Base-by-base conservation (phyloP, 768 basidiomycete genomes). In the Leccinum broughii region DNA sequence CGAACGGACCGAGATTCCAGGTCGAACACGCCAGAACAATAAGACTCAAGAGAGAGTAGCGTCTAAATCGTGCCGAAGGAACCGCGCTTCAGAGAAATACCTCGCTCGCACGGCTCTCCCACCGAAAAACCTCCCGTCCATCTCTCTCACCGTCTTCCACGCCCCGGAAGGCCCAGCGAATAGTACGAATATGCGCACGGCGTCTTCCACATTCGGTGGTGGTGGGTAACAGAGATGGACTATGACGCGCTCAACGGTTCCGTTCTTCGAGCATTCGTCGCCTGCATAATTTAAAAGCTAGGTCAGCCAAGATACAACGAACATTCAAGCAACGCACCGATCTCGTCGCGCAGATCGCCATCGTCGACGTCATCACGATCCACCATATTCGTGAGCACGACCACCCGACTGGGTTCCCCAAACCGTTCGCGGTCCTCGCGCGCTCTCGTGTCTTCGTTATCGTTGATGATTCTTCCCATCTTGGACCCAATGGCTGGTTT, bases 81-180 rank as follows among this genome's bases (percentile, higher is more conserved):
- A 92, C 49, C 74, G 69, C 26, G 59, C 59, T 69, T 94, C 92
- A 0, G 88, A 78, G 69, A 88, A 95, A 70, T 95, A 95, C 66
- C 89, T 79, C 46, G 93, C 93, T 49, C 89, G 80, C 32, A 96
- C 91, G 15, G 83, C 82, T 64, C 89, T 81, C 10, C 96, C 96
- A 13, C 91, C 95, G 69, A 98, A 98, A 71, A 84, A 96, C 30
- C 95, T 81, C 22, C 94, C 96, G 67, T 98, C 93, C 55, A 98
- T 80, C 72, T 96, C 94, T 52, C 93, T 85, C 3, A 95, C 92
- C 0, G 93, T 95, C 75, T 93, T 93, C 95, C 95, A 98, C 6
- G 95, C 96, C 11, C 93, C 96, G 0, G 84, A 95, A 5, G 92
- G 92, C 1, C 95, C 96, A 0, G 87, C 86, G 68, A 96, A 98